Evolutionary conservation across 345 rosid genomes (phyloP), one percentile per base, ranked within the genome.

Genomic region (Litchi chinensis): DNA sequence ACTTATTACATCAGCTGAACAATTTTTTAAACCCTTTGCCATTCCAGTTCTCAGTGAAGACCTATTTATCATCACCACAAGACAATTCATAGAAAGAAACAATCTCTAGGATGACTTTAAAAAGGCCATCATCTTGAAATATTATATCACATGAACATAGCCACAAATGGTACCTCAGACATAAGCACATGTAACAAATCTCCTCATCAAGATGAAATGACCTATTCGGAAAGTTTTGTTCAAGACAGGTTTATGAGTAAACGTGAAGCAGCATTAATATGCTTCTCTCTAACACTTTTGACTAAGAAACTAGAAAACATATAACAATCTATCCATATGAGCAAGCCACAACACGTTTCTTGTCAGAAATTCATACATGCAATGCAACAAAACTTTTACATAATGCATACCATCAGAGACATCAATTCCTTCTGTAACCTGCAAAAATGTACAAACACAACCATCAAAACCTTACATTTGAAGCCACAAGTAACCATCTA

Each of bases 401-500:
- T 11, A 46, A 46, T 46, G 5, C 91, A 71, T 78, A 91, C 94
- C 94, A 91, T 91, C 13, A 91, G 79, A 46, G 94, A 83, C 94
- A 89, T 91, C 77, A 91, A 79, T 64, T 91, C 94, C 80, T 89
- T 86, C 72, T 91, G 94, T 54, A 91, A 83, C 88, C 94, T 91
- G 91, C 54, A 54, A 63, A 26, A 26, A 10, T 11, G 5, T 62
- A 21, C 46, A 6, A 19, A 48, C n/a, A 68, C 5, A 18, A 63
- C 67, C 62, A 22, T 40, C 10, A 67, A 66, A 67, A 24, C 10
- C 21, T 28, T 39, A 12, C 18, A 15, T 12, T 13, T 28, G 40
- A 62, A 46, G 7, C 68, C 19, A 18, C 13, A 46, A 62, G 48
- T 19, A 70, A 48, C 21, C 11, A 48, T 62, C 8, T 24, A 3